Evolutionary conservation across 345 rosid genomes (phyloP).

Genomic region (Fremontodendron californicum): DNA sequence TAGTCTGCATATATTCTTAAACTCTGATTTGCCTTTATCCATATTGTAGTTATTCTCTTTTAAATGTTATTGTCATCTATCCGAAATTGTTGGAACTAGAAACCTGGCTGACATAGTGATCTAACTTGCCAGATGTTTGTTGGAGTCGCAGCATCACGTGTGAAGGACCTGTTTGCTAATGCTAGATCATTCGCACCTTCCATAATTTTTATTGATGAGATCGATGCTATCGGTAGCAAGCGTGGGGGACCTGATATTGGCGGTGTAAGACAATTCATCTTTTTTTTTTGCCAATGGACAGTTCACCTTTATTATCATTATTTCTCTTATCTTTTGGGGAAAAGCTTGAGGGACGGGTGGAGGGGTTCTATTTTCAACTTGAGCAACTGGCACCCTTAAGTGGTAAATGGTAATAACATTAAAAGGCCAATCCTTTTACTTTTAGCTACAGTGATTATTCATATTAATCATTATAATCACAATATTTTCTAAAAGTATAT

Average conservation of each 20-base stretch:
- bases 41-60: not conserved
- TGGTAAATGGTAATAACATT: not conserved
- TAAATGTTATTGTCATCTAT: not conserved
- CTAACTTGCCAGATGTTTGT: slow-evolving; percentile 77
- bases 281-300: not conserved
- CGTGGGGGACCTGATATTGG: slow-evolving; percentile 98
- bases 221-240: slow-evolving; percentile 97
- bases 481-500: not conserved
- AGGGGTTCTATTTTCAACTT: not conserved
- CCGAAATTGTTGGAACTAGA: slow-evolving; percentile 3
- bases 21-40: not conserved
- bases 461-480: not conserved
- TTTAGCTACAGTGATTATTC: not conserved
- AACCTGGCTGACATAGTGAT: slow-evolving; percentile 17
- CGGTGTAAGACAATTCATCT: slow-evolving; percentile 55
- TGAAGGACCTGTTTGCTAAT: slow-evolving; percentile 89
- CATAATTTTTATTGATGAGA: slow-evolving; percentile 93
- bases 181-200: slow-evolving; percentile 93
- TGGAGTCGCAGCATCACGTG: slow-evolving; percentile 99
- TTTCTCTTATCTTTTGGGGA: not conserved
- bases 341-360: not conserved
- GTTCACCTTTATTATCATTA: not conserved
- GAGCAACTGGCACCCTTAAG: not conserved
- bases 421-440: not conserved
- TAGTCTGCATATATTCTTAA: not conserved